Percentiles rank a stretch among this genome's conserved stretches.
Evolutionary conservation across 2,329 filamentous ascomycete species (phyloP).

Genomic region (Albophoma yamanashiensis): DNA sequence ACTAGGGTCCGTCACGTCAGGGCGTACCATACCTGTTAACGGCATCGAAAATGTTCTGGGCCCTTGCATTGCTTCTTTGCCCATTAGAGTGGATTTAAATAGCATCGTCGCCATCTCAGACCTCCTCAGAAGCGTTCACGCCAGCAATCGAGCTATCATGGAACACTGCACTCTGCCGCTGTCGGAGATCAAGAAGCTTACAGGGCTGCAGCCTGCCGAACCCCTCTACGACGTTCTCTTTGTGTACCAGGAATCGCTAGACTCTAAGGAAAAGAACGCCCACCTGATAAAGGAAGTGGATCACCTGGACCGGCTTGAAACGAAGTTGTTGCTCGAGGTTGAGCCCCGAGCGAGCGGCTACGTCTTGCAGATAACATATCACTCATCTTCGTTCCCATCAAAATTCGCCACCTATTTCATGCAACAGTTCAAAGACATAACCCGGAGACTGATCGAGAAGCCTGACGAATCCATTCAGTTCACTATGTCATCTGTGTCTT

Average conservation of each 20-base stretch:
- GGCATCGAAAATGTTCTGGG: constrained; percentile 66
- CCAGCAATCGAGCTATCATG: constrained; percentile 54
- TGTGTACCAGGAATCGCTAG: constrained; percentile 71
- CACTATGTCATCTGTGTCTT: constrained; percentile 13
- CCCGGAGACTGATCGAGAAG: constrained; percentile 16
- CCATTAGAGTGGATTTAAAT: constrained; percentile 53
- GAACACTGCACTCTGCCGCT: constrained; percentile 54
- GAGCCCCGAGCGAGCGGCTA: constrained; percentile 45
- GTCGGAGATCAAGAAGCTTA: constrained; percentile 55
- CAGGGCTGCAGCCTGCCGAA: constrained; percentile 41
- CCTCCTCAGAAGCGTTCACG: constrained; percentile 53
- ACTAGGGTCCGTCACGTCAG: constrained; percentile 74
- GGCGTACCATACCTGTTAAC: constrained; percentile 60
- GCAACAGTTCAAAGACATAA: constrained; percentile 48
- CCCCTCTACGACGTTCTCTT: constrained; percentile 68
- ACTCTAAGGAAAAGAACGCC: constrained; percentile 14
- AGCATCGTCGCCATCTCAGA: constrained; percentile 42
- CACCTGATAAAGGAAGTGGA: constrained; percentile 40
- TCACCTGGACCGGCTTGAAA: constrained; percentile 65
- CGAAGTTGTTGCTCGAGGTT: constrained; percentile 64
- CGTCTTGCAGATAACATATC: constrained; percentile 35
- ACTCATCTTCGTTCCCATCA: constrained; percentile 36
- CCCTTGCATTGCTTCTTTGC: constrained; percentile 68
- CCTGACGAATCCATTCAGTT: constrained; percentile 7
- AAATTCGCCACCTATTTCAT: constrained; percentile 46